These are phyloP conservation scores for Millerozyma miso DNA, from an alignment of 805 yeast species.

Conservation along the genomic window DNA sequence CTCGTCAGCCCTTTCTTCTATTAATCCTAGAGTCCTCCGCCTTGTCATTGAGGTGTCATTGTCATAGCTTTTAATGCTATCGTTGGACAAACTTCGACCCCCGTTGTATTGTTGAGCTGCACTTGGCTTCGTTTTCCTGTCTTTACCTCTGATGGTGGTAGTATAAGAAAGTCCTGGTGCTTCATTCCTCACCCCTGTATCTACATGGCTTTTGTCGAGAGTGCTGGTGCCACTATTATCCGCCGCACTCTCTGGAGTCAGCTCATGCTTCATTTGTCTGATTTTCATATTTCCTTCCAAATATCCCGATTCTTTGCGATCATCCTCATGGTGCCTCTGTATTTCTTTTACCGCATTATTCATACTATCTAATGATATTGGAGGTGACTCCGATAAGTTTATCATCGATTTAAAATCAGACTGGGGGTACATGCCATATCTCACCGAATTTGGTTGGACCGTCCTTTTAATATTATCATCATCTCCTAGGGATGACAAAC, in stretches of 20 bases:
- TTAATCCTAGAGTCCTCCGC: slow-evolving; percentile 13
- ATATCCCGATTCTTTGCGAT: neutral
- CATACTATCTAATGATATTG: slow-evolving; percentile 25
- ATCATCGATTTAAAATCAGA: slow-evolving; percentile 2
- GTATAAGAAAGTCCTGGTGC: slow-evolving; percentile 4
- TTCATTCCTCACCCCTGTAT: neutral
- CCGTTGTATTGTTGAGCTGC: slow-evolving; percentile 4
- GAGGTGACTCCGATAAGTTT: slow-evolving; percentile 25
- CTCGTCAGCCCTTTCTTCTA: slow-evolving; percentile 12
- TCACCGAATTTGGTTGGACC: slow-evolving; percentile 12
- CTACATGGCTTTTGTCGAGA: neutral
- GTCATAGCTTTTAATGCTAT: slow-evolving; percentile 10
- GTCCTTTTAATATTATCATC: slow-evolving; percentile 19
- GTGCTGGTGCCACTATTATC: neutral
- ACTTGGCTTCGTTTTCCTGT: slow-evolving; percentile 4
- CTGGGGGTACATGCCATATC: neutral
- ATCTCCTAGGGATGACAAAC: slow-evolving; percentile 18
- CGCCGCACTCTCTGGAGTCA: neutral
- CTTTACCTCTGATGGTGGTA: slow-evolving; percentile 8
- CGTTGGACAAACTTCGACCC: neutral
- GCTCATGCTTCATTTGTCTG: neutral
- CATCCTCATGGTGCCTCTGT: neutral
- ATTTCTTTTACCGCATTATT: slow-evolving; percentile 16
- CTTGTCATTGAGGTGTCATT: slow-evolving; percentile 10
- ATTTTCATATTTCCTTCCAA: neutral